Conservation (phyloP, 2,329 filamentous ascomycete genomes). For the Fusarium sp. region DNA sequence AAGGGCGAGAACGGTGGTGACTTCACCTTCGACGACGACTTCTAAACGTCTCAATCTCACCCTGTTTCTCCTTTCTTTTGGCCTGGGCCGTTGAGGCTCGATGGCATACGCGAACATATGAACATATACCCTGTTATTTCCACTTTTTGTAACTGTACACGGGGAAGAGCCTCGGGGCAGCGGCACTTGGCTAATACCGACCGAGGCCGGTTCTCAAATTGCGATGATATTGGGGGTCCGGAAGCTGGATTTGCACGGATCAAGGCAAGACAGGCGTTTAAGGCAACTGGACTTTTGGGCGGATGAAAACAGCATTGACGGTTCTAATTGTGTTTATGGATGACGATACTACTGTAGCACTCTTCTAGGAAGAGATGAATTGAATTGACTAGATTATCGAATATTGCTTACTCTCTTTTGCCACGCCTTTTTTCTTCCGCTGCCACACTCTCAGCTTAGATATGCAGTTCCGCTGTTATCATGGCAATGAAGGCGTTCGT, state of each 20-base stretch:
- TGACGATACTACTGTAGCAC: slow-evolving; percentile 47
- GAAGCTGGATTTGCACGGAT: slow-evolving; percentile 39
- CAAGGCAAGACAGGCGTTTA: slow-evolving; percentile 39
- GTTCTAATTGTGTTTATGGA: slow-evolving; percentile 44
- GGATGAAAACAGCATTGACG: slow-evolving; percentile 48
- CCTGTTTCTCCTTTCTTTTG: slow-evolving; percentile 16
- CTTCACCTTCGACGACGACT: slow-evolving; percentile 97
- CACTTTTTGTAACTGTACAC: slow-evolving; percentile 45
- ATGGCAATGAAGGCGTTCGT: too few species aligned
- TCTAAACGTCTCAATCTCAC: slow-evolving; percentile 71
- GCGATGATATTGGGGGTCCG: slow-evolving; percentile 39
- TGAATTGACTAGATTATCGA: slow-evolving; percentile 38
- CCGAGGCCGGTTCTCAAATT: slow-evolving; percentile 20
- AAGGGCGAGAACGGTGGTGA: slow-evolving; percentile 78
- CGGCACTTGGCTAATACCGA: slow-evolving; percentile 35
- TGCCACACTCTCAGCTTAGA: too few species aligned
- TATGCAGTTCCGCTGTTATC: too few species aligned
- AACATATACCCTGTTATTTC: slow-evolving; percentile 47
- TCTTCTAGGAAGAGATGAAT: slow-evolving; percentile 42
- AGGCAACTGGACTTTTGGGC: slow-evolving; percentile 34
- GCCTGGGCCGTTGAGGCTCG: slow-evolving; percentile 6
- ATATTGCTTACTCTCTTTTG: not conserved
- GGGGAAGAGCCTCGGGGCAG: slow-evolving; percentile 42
- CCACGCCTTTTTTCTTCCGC: too few species aligned
- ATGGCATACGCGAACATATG: slow-evolving; percentile 27